Evolutionary conservation across 1,284 basidiomycete species (phyloP), one percentile per base, ranked within the genome.

Genomic region (Pascua sp.): DNA sequence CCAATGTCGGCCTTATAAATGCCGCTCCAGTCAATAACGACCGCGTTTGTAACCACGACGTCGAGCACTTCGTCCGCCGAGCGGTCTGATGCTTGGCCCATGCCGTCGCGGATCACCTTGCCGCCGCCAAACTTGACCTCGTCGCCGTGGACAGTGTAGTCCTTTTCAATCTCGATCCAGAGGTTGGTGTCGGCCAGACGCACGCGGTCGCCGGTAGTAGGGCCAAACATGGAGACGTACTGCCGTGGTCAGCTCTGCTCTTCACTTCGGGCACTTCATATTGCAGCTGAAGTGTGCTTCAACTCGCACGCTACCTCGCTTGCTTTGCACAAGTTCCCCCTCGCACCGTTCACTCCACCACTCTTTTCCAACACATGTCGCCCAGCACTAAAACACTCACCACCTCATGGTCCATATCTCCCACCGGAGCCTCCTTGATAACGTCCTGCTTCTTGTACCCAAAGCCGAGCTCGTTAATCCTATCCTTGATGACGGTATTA

Each of bases 1-100:
- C 96, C 96, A 52, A 99, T 91, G 71, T 98, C 96, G n/a, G 95
- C 95, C 89, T 98, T 98, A 83, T 89, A 90, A 60, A 98, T 95
- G 1, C 93, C 93, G 44, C 85, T 86, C 89, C 91, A 97, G 75
- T 99, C 94, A 44, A 99, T 78, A 60, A 99, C 88, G 49, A 99
- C 82, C 0, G 90, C 91, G 71, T 97, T 98, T 43, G 92, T 96
- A 67, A 99, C 90, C 51, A 98, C 88, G 9, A 94, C 81, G 71
- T 99, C 96, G 45, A 98, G 82, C 0, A 87, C 84, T 49, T 90
- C 86, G 0, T 67, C 66, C 16, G 89, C 84, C 0, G 83, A 79
- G 9, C 86, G 80, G 57, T 89, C 86, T 0, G 89, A 90, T 0
- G 88, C 88, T 76, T 98, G 95, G 8, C 94, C 96, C 89, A 94